Evolutionary conservation across 2,329 filamentous ascomycete species (phyloP), one percentile per base, ranked within the genome.

Genomic region (Chaetothyriales sp.): DNA sequence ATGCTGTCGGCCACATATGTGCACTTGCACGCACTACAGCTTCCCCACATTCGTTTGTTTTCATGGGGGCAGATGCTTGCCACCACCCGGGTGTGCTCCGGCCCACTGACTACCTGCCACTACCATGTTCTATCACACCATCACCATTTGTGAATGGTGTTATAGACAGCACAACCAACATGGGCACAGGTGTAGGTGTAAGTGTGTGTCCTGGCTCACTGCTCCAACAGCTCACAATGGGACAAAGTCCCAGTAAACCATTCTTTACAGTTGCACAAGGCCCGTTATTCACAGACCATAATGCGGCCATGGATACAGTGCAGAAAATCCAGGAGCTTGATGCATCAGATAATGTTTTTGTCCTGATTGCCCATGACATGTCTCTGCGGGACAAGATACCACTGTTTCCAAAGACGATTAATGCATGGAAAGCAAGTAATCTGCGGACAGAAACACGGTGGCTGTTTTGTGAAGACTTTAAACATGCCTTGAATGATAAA

Each of bases 31-130:
- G 75, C 5, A 71, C 69, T 0, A 66, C 65, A 29, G 51, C 6
- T 62, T 62, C 44, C 53, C 61, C 60, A 19, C 47, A 50, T 10
- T 61, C 63, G 0, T 77, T 77, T 57, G 66, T 77, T 25, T 68
- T 76, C 57, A 71, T 77, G 65, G 74, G 71, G 18, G 74, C 70
- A 9, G 75, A 77, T 58, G 64, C 67, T 4, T 69, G 66, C 20
- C 73, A 76, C 54, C 69, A 74, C 50, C 62, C 61, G 0, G 65
- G 64, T 2, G 56, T 58, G 10, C 58, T 68, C 20, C 54, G 67
- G 15, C 65, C 65, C 2, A 62, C 58, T 2, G 47, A 55, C 47
- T 59, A 62, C 44, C 48, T 61, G 2, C 63, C 65, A 18, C 52
- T 67, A 5, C 64, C 64, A 13, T 37, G 50, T 48, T 44, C 51